Conservation (phyloP, 2,329 filamentous ascomycete species). For the Cytospora mali region DNA sequence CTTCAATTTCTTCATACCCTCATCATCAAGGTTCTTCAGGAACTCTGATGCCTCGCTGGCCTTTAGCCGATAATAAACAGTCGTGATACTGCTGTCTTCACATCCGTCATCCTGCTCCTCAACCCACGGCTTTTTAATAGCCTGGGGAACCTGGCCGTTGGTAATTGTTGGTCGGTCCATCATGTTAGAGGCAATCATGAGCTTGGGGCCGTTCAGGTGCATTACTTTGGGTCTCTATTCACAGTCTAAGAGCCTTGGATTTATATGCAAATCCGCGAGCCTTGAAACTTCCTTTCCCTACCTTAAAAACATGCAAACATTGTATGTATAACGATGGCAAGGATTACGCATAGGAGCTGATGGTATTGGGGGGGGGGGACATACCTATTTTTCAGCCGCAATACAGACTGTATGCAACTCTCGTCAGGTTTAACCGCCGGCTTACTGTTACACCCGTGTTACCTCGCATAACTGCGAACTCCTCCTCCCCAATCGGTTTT, state of each 20-base stretch:
- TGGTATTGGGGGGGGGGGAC: background rate
- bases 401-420: background rate
- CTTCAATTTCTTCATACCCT: background rate
- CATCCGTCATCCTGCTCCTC: background rate
- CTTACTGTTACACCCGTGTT: background rate
- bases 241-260: background rate
- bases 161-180: background rate
- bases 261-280: background rate
- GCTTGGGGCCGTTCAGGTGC: background rate
- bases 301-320: no score
- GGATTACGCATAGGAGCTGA: background rate
- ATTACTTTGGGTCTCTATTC: background rate
- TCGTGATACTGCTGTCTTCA: background rate
- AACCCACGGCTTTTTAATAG: background rate
- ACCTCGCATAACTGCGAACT: background rate
- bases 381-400: background rate
- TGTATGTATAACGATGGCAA: no score
- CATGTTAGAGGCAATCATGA: background rate
- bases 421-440: background rate
- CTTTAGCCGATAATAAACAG: background rate
- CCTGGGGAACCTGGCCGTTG: background rate
- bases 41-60: rapidly evolving
- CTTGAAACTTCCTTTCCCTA: background rate
- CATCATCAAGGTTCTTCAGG: background rate
- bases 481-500: background rate